Evolutionary conservation across 140 eudicot species (phyloP), one percentile per base, ranked within the genome.

Genomic region (Bidens hawaiensis): DNA sequence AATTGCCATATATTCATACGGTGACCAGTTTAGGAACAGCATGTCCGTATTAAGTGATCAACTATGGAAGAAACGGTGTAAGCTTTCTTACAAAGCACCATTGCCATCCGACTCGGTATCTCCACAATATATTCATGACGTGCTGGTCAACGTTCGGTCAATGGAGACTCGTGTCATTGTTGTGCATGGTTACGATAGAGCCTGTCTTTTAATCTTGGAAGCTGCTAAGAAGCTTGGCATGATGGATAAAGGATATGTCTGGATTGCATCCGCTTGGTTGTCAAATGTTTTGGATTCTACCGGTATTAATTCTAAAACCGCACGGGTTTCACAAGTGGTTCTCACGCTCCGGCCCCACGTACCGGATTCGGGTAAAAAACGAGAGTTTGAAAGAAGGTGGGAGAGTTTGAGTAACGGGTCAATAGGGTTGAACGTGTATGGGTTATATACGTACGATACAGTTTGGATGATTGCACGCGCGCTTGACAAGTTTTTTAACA

Each of bases 191-290:
- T 82, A 77, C 48, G n/a, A 76, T 23, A 34, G 31, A 13, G 45
- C 67, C 2, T 95, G 97, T n/a, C 81, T 80, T 17, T 23, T 16
- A 46, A 13, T 85, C 42, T 61, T 89, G 15, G 62, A 71, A 15
- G 68, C 71, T 17, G 97, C 97, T 5, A 71, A 65, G 33, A 68
- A 57, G 47, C 88, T 89, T 22, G 77, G 75, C 21, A 89, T 89
- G 97, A 78, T 85, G 84, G 68, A 56, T n/a, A 69, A 34, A 3
- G 97, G 95, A 2, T 85, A 85, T 43, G 83, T 89, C 1, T 89
- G 97, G 97, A 75, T 89, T 16, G 91, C 91, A 13, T 82, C 88
- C 0, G 27, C 82, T 71, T 85, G 91, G 97, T 72, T 89, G 17
- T 80, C 95, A 3, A 72, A 89, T 12, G 75, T 80, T 26, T 36